Conservation (phyloP, 2,329 filamentous ascomycete species). For the Pseudogymnoascus destructans region DNA sequence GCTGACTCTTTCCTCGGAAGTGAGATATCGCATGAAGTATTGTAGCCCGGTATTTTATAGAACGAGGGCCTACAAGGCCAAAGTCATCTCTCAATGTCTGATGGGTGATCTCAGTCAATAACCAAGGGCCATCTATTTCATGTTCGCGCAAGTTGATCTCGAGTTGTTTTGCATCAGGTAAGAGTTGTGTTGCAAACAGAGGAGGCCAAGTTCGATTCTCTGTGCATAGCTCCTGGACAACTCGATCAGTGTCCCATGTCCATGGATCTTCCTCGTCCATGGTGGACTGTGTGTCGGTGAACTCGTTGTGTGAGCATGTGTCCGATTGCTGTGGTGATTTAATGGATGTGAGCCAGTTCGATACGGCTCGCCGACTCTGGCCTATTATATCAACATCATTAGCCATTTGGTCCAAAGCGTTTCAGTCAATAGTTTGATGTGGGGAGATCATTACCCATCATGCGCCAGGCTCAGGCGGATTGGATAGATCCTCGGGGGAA, state of each 20-base stretch:
- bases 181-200: background rate
- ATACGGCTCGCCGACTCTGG: slow-evolving; percentile 4
- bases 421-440: background rate
- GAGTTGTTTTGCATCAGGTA: background rate
- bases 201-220: slow-evolving; percentile 35
- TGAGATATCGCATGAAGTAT: slow-evolving; percentile 6
- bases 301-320: background rate
- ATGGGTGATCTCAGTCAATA: slow-evolving; percentile 19
- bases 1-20: background rate
- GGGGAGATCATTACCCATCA: background rate
- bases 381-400: background rate
- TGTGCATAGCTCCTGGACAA: slow-evolving; percentile 53
- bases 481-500: background rate
- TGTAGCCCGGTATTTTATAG: slow-evolving; percentile 2
- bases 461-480: background rate
- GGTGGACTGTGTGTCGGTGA: slow-evolving; percentile 15
- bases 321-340: background rate
- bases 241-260: slow-evolving; percentile 54
- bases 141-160: background rate
- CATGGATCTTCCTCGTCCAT: slow-evolving; percentile 49
- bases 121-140: slow-evolving; percentile 15
- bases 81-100: slow-evolving; percentile 19
- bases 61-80: slow-evolving; percentile 15
- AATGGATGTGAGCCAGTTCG: slow-evolving; percentile 2
- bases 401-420: background rate